Evolutionary conservation across 192 early-diverging fungal genomes (phyloP), one percentile per base, ranked within the genome.

Genomic region (Coemansia sp.): DNA sequence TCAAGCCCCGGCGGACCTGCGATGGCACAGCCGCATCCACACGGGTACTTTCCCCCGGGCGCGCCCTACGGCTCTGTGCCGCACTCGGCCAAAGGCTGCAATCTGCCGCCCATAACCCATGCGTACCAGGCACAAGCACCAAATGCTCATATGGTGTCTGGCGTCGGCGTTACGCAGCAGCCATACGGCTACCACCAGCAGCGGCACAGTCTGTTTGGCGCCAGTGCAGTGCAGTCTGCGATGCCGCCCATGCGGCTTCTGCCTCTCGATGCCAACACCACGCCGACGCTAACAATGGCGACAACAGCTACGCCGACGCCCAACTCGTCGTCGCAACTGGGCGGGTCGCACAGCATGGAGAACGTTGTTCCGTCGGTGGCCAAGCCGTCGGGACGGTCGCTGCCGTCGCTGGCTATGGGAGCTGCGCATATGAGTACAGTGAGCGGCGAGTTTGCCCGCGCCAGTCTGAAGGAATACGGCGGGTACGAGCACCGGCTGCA

Each of bases 281-380:
- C 77, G 21, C 77, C 77, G 8, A 70, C 68, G 35, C 62, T 80
- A 55, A 80, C 77, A 0, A 74, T 55, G 8, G 77, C 72, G 2
- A 71, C 77, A 25, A 76, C 77, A 14, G 72, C 77, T 3, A 80
- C 77, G n/a, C 77, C 77, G 2, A 76, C 74, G 6, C 74, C 74
- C 15, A 71, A 71, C 10, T 80, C 77, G 25, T 65, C 68, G 4
- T 62, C 77, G 1, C 68, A 74, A 10, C 38, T 79, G 45, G 38
- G 71, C 19, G 56, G 63, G 19, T 65, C 67, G 29, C 77, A 74
- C 45, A 58, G 67, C 61, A 35, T 73, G 22, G 77, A 79, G n/a
- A 54, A 60, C 23, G 62, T 61, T 66, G 61, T 53, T 24, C 51
- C 51, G 15, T 53, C 51, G 21, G 24, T 24, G 5, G 22, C 43